A percentile compares a stretch with the other conserved stretches of the same genome.
Conservation (phyloP, 108 stramenopile species). For the Conticribra weissflogii region DNA sequence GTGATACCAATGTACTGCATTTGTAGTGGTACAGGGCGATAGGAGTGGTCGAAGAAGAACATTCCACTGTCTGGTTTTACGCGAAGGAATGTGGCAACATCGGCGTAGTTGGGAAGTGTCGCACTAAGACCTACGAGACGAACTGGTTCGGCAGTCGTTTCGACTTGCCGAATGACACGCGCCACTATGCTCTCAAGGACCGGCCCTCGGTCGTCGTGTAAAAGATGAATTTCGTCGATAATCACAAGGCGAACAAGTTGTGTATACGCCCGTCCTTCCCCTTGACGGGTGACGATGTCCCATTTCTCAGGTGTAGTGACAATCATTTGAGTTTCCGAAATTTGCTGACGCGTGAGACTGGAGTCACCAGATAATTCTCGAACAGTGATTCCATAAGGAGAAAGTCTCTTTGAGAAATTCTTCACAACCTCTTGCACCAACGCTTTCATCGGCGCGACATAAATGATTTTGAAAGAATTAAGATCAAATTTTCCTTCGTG, state of each 20-base stretch:
- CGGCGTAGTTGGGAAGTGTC: conserved; percentile 99
- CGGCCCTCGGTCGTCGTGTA: conserved; percentile 98
- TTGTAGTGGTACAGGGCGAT: conserved; percentile 98
- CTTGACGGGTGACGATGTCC: conserved; percentile 99
- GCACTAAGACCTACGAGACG: conserved; percentile 98
- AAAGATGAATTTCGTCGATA: conserved; percentile 99
- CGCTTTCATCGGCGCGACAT: conserved; percentile 99
- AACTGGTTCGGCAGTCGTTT: conserved; percentile 92
- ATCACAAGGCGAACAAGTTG: conserved; percentile 97
- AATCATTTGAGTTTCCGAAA: conserved; percentile 96
- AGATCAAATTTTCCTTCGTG: conserved; percentile 74
- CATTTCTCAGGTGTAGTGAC: conserved; percentile 99
- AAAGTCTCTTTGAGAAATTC: conserved; percentile 93
- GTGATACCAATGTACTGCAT: conserved; percentile 99
- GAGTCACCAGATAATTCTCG: conserved; percentile 98
- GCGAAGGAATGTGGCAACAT: conserved; percentile 98
- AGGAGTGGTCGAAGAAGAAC: conserved; percentile 99
- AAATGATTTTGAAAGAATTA: conserved; percentile 97
- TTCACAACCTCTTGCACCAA: conserved; percentile 98
- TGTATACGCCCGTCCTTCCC: conserved; percentile 96
- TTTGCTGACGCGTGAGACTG: conserved; percentile 94
- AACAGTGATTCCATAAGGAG: conserved; percentile 89
- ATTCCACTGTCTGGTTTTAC: conserved; percentile 96
- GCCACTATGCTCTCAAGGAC: conserved; percentile 98
- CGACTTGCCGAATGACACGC: conserved; percentile 95